A percentile compares a stretch with the other conserved stretches of the same genome.
Conservation (phyloP, 768 basidiomycete genomes). For the Imleria badia region DNA sequence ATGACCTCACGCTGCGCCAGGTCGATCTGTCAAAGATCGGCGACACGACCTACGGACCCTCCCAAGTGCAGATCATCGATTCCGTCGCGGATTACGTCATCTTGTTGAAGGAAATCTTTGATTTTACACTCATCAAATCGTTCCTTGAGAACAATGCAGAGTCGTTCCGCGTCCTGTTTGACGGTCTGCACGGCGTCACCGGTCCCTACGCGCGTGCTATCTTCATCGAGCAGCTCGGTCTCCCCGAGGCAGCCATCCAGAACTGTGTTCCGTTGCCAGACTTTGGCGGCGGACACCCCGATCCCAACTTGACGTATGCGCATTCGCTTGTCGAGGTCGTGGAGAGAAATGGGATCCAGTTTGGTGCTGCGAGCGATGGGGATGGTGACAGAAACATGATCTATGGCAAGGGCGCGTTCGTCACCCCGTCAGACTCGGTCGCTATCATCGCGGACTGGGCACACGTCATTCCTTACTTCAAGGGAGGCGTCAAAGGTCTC, state of each 20-base stretch:
- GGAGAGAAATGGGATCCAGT: slow-evolving; percentile 80
- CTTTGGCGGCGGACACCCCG: slow-evolving; percentile 97
- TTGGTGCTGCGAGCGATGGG: slow-evolving; percentile 96
- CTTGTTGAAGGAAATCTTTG: slow-evolving; percentile 87
- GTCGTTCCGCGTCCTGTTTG: slow-evolving; percentile 87
- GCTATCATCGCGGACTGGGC: slow-evolving; percentile 99
- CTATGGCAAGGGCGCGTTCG: slow-evolving; percentile 96
- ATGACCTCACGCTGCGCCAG: slow-evolving; percentile 35
- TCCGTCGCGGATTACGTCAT: slow-evolving; percentile 86
- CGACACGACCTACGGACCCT: slow-evolving; percentile 75
- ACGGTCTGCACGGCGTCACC: slow-evolving; percentile 95
- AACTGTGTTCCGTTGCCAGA: slow-evolving; percentile 91
- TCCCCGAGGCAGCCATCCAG: slow-evolving; percentile 79
- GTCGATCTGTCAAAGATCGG: slow-evolving; percentile 85
- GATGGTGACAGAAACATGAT: slow-evolving; percentile 99
- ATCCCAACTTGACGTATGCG: slow-evolving; percentile 98
- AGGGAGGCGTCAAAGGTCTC: slow-evolving; percentile 90
- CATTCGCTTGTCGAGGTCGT: slow-evolving; percentile 91
- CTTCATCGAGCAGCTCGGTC: slow-evolving; percentile 78
- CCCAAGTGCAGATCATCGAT: slow-evolving; percentile 89
- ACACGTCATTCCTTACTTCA: slow-evolving; percentile 88
- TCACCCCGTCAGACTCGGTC: slow-evolving; percentile 96
- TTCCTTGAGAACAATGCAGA: slow-evolving; percentile 73
- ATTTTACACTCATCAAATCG: slow-evolving; percentile 86
- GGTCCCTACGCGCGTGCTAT: slow-evolving; percentile 94